phyloP scores from a whole-genome alignment of 164 flowering plant genomes.

The Kalanchoe fedtschenkoi region DNA sequence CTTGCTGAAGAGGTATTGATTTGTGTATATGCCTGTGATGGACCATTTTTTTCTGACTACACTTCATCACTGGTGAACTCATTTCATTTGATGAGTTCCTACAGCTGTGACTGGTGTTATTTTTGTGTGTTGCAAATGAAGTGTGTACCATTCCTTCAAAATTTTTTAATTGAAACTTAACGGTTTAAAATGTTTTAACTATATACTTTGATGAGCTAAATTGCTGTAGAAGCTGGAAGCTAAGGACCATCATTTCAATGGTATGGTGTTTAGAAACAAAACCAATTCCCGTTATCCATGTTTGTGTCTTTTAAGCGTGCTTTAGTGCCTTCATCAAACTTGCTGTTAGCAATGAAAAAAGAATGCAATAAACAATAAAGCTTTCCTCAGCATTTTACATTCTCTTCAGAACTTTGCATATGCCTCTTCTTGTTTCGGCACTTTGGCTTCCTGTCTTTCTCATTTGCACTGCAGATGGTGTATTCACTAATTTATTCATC shows the following conservation, averaged over 20 bases:
- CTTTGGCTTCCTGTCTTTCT: too few species aligned
- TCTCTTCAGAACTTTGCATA: neutral
- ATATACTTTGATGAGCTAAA: neutral
- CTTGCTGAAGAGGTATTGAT: slow-evolving; percentile 87
- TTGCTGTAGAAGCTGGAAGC: neutral
- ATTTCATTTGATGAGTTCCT: too few species aligned
- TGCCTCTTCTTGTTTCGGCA: neutral
- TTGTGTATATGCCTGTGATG: neutral
- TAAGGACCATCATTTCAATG: neutral
- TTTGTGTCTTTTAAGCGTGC: neutral
- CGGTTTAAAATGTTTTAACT: too few species aligned
- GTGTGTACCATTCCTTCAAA: neutral
- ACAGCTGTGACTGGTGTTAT: too few species aligned
- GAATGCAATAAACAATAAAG: neutral
- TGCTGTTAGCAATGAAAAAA: neutral
- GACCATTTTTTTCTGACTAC: neutral
- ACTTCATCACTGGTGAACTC: too few species aligned
- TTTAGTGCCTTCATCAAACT: neutral
- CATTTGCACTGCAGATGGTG: neutral
- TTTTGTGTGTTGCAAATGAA: neutral
- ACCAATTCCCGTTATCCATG: neutral
- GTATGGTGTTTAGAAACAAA: too few species aligned
- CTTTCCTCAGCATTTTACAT: neutral
- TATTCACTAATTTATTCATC: neutral
- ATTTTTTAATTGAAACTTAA: neutral